phyloP scores from a whole-genome alignment of 768 basidiomycete species.

The Bullera alba region DNA sequence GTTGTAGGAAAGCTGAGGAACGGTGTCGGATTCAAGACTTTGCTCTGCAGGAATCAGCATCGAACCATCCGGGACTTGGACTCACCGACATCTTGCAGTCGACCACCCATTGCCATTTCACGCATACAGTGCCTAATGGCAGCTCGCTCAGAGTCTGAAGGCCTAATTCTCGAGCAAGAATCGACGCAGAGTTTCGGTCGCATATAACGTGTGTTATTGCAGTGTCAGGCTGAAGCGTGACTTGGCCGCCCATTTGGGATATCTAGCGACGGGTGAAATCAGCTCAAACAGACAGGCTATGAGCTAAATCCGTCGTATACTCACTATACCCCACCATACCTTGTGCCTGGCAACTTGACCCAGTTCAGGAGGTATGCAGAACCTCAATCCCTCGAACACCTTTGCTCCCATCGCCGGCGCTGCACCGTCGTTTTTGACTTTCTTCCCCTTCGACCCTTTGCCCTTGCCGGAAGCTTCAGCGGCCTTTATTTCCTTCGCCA shows the following conservation, averaged over 20 bases:
- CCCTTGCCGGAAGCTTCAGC: background rate
- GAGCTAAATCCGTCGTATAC: background rate
- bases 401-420: conserved; percentile 10
- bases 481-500: conserved; percentile 4
- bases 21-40: conserved; percentile 12
- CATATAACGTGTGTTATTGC: conserved; percentile 35
- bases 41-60: conserved; percentile 10
- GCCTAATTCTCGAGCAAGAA: conserved; percentile 19
- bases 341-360: conserved; percentile 17
- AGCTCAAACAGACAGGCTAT: background rate
- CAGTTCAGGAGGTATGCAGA: conserved; percentile 27
- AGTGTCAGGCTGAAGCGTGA: conserved; percentile 29
- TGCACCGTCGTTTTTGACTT: background rate
- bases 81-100: conserved; percentile 26
- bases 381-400: conserved; percentile 27
- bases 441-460: background rate
- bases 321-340: conserved; percentile 26
- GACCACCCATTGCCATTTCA: conserved; percentile 32
- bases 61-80: background rate
- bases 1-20: conserved; percentile 28
- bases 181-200: conserved; percentile 15
- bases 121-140: conserved; percentile 27
- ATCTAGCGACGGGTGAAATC: conserved; percentile 12
- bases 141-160: conserved; percentile 23
- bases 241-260: conserved; percentile 21